Evolutionary conservation across 2,329 filamentous ascomycete genomes (phyloP), one percentile per base, ranked within the genome.

Genomic region (Endoconidiophora laricicola): DNA sequence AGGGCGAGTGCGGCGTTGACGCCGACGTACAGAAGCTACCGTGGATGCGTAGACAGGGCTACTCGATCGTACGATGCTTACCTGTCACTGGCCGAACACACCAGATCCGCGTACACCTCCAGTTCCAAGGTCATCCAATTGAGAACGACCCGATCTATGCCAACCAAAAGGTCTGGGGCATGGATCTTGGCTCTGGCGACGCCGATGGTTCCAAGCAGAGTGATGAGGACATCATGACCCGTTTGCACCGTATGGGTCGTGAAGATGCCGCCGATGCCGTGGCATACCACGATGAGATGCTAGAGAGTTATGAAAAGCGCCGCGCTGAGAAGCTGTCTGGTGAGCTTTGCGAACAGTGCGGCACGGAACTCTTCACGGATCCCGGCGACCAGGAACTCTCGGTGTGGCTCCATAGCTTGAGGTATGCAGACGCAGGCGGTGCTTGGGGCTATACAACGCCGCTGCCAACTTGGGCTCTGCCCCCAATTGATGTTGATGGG

Each of bases 141-240:
- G 81, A 86, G 56, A 98, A 98, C 63, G 91, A 98, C 61, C 91
- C 91, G 6, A 96, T 98, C 58, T 98, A 98, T 63, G 87, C 86
- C 58, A 98, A 98, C 61, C 80, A 86, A 60, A 79, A 80, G 52
- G 91, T 98, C 9, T 98, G 94, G 71, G 91, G 91, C 0, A 70
- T 81, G 1, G 74, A 81, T 7, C 76, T 98, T 0, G 91, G 86
- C 14, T 75, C 66, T 49, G 69, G 74, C 50, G 78, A 81, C 54
- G 67, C 71, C 12, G 81, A 90, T 46, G 78, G 75, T 2, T 71
- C 72, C 18, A 74, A 74, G 23, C 81, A 86, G 52, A 78, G 81
- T 40, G 91, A 98, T 62, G 84, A 91, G 54, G 86, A 94, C 60
- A 83, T 98, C 57, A 88, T 98, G 62, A 80, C 79, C 18, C 78